Conservation (phyloP, 176 grass and related monocot genomes). For the bread wheat (Triticum aestivum) region IWGSC_CS_RefSeq_v2.1 NC_057808.1:86851133-86851632, state of each 20-base stretch:
- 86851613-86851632: too few relatives aligned
- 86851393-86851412: not conserved
- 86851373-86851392: constrained; percentile 15
- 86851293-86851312: constrained; percentile 15
- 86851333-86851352: constrained; percentile 6
- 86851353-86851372: not conserved
- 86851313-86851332: not conserved
- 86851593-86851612: too few relatives aligned
- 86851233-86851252: not conserved
- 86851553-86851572: too few relatives aligned
- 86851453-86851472: too few relatives aligned
- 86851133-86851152: not conserved
- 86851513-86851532: too few relatives aligned
- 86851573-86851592: too few relatives aligned
- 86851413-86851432: constrained; percentile 28
- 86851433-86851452: too few relatives aligned
- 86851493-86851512: too few relatives aligned
- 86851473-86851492: too few relatives aligned
- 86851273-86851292: constrained; percentile 32
- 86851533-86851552: too few relatives aligned
- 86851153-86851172: too few relatives aligned
- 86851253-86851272: not conserved
- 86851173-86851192: constrained; percentile 5
- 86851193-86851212: constrained; percentile 29
- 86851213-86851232: constrained; percentile 18